Base-by-base conservation (phyloP, 331 rosid species). In the Spiraea crenata region DNA sequence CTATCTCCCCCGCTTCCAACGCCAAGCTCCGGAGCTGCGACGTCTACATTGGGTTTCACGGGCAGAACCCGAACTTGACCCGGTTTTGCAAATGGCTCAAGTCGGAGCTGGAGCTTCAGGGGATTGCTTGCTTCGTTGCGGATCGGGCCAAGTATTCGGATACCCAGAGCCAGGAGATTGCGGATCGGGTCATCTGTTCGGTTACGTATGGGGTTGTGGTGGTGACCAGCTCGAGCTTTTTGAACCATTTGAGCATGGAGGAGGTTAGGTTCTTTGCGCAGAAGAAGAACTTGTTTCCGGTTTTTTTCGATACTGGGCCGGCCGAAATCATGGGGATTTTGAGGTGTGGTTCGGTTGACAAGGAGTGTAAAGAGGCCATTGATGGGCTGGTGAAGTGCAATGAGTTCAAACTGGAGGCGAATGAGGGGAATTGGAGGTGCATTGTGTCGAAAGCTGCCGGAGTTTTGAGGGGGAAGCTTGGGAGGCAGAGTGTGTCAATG, bases 91-190 rank as follows among this genome's bases (percentile, higher is more conserved):
- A 86, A 81, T 92, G 98, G 98, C 85, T 92, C 6, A 90, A 85
- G 65, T 82, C 97, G 9, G 96, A 92, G 80, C 96, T 92, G 41
- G 98, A 92, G 88, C 93, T 85, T 71, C 96, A 85, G 64, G 98
- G 96, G n/a, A 90, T 92, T 74, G 96, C 92, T 74, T 92, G 96
- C 74, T 90, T 92, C 49, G 84, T 83, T 57, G 93, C 92, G 3
- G 98, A 92, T 76, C 80, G 98, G 69, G 81, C 97, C 41, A 86
- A 83, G 76, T 90, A 90, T 65, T 81, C 91, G 0, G 93, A 92
- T 55, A 74, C 69, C 42, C 96, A 90, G 71, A 90, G 91, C 83
- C 96, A 88, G 41, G 96, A 90, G 82, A 84, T 92, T 61, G 93
- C 96, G 6, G 97, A 92, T 67, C 76, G 93, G 37, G 91, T 90